Conservation (phyloP, 306 rosid genomes). For the Glycine soja region DNA sequence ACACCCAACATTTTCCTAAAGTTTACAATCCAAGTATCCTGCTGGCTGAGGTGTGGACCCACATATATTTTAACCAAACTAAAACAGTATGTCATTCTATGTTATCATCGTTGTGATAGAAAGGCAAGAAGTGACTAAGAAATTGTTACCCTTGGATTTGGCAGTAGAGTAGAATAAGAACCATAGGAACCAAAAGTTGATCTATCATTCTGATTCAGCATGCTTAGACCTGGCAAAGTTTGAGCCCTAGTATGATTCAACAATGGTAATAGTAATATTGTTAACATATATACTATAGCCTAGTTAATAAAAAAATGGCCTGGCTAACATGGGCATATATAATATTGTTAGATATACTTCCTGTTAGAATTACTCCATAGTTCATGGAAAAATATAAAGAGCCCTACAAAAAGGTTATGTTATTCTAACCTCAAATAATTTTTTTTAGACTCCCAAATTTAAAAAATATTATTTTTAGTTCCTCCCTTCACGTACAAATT, state of each 20-base stretch:
- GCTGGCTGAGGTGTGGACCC: background rate
- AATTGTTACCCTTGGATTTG: conserved; percentile 20
- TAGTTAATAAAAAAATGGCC: background rate
- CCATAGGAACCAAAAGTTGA: background rate
- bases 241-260: conserved; percentile 15
- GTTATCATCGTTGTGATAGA: background rate
- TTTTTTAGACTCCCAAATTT: no score
- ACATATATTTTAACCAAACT: background rate
- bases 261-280: background rate
- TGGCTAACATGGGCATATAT: background rate
- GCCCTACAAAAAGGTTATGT: no score
- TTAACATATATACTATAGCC: background rate
- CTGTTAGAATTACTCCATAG: no score
- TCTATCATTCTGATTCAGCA: background rate
- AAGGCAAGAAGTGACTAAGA: background rate
- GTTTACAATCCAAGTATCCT: background rate
- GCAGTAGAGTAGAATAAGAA: background rate
- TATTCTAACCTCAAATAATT: no score
- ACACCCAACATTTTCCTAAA: background rate
- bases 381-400: no score
- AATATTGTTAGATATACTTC: background rate
- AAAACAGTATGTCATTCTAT: background rate
- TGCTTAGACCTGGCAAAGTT: background rate
- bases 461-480: no score
- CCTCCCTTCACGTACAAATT: no score